phyloP scores from a whole-genome alignment of 495 filamentous ascomycete genomes.

The Podospora sp. region DNA sequence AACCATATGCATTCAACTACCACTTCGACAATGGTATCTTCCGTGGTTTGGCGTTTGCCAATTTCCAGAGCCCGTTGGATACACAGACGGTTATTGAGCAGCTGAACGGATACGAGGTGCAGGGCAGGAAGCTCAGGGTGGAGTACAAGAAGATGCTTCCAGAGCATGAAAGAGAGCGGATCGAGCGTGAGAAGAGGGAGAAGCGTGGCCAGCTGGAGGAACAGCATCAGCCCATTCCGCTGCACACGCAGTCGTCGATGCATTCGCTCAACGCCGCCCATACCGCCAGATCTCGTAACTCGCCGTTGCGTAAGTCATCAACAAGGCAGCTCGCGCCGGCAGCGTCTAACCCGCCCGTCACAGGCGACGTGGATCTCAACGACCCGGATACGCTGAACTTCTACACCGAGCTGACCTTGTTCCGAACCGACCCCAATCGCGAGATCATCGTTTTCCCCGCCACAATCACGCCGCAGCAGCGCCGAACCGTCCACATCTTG shows the following conservation, averaged over 20 bases:
- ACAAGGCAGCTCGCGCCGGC: constrained; percentile 33
- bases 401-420: constrained; percentile 85
- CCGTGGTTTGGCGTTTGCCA: constrained; percentile 93
- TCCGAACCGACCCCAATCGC: constrained; percentile 74
- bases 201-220: constrained; percentile 95
- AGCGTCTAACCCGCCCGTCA: constrained; percentile 18
- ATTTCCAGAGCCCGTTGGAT: constrained; percentile 94
- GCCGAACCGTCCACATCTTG: constrained; percentile 87
- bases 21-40: constrained; percentile 99
- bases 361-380: constrained; percentile 82
- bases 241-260: constrained; percentile 83
- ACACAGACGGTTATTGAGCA: constrained; percentile 86
- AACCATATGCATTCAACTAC: constrained; percentile 99
- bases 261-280: constrained; percentile 69
- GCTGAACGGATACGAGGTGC: constrained; percentile 93
- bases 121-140: constrained; percentile 89
- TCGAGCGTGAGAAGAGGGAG: constrained; percentile 96
- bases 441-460: constrained; percentile 83
- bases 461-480: constrained; percentile 76
- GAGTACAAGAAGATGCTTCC: constrained; percentile 99
- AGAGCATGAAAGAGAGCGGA: constrained; percentile 88
- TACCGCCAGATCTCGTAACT: constrained; percentile 36
- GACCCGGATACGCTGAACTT: constrained; percentile 83
- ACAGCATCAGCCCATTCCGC: constrained; percentile 74
- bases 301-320: constrained; percentile 41